Evolutionary conservation across 1,284 basidiomycete species (phyloP), one percentile per base, ranked within the genome.

Genomic region (Naganishia sp.): DNA sequence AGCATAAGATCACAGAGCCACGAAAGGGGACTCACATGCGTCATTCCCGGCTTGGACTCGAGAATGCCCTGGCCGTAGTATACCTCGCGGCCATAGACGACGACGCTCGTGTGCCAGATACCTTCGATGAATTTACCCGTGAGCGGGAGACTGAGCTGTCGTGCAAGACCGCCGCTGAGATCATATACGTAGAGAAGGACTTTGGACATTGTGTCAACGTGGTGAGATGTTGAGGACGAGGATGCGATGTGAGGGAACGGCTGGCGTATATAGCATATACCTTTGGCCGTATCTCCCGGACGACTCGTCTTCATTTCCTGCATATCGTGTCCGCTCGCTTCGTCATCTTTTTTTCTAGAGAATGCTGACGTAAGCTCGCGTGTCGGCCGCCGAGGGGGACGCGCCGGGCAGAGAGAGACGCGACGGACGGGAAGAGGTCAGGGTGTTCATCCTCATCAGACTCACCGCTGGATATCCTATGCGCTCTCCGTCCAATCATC

Each of bases 131-230:
- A 90, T 61, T 85, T 86, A 2, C 93, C 93, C 0, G 88, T 90
- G 57, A 95, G 82, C 73, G 89, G 87, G 49, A 84, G 78, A 10
- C 90, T 92, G 61, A 94, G 81, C 67, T 86, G 84, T 67, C 84
- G 83, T 3, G 91, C 92, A 72, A 94, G 83, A 51, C 92, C 92
- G 31, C 88, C 86, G 75, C 87, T 92, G 65, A 94, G 86, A 76
- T 96, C 93, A 78, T 96, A 96, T 0, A 95, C 87, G 74, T 93
- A 94, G 45, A 96, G 84, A 72, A 89, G 81, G 31, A 90, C 88
- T 46, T 82, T 79, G 39, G 78, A 75, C 79, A 80, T 80, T 13
- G n/a, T 52, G 50, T 2, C 6, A 3, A 6, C n/a, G 25, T n/a
- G n/a, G n/a, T n/a, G n/a, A n/a, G n/a, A n/a, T n/a, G n/a, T n/a